These are phyloP conservation scores for Fusarium nodosum DNA, from an alignment of 2,329 filamentous ascomycete species.

Conservation along the genomic window DNA sequence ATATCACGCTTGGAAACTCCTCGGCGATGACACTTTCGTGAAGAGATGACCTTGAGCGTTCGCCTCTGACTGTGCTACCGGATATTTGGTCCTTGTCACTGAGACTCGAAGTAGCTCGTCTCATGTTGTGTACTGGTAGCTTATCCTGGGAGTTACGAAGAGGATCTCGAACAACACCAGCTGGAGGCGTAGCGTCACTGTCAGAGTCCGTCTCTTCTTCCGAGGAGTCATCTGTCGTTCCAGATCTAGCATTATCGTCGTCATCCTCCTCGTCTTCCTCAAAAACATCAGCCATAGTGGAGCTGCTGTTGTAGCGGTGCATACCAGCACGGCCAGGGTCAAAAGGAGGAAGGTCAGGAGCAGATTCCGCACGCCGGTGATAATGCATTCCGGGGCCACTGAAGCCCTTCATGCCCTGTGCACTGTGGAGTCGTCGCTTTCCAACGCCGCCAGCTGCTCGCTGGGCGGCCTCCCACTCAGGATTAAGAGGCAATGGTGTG, in stretches of 20 bases:
- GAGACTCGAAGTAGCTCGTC: constrained; percentile 62
- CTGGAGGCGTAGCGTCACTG: constrained; percentile 55
- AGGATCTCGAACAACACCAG: constrained; percentile 42
- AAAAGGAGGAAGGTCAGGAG: constrained; percentile 82
- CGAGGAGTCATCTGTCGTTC: constrained; percentile 50
- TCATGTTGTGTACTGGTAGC: constrained; percentile 50
- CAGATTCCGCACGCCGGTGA: constrained; percentile 83
- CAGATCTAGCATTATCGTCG: constrained; percentile 62
- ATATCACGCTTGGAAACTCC: constrained; percentile 59
- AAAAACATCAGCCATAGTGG: constrained; percentile 87
- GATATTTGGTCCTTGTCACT: constrained; percentile 56
- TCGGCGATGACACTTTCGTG: constrained; percentile 66
- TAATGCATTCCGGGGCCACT: constrained; percentile 79
- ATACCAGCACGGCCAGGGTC: constrained; percentile 71
- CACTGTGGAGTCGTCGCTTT: constrained; percentile 81
- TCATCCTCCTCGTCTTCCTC: constrained; percentile 83
- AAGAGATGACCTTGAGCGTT: constrained; percentile 64
- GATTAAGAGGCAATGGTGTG: constrained; percentile 75
- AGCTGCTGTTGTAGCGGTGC: constrained; percentile 73
- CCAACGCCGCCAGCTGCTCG: constrained; percentile 65
- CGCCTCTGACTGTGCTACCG: constrained; percentile 58
- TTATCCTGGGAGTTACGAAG: constrained; percentile 45
- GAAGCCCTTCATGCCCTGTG: constrained; percentile 77
- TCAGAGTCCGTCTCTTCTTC: constrained; percentile 67
- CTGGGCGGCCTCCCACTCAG: constrained; percentile 77